These are phyloP conservation scores for Verticillium isaacii DNA, from an alignment of 2,329 filamentous ascomycete species.

Conservation along the genomic window DNA sequence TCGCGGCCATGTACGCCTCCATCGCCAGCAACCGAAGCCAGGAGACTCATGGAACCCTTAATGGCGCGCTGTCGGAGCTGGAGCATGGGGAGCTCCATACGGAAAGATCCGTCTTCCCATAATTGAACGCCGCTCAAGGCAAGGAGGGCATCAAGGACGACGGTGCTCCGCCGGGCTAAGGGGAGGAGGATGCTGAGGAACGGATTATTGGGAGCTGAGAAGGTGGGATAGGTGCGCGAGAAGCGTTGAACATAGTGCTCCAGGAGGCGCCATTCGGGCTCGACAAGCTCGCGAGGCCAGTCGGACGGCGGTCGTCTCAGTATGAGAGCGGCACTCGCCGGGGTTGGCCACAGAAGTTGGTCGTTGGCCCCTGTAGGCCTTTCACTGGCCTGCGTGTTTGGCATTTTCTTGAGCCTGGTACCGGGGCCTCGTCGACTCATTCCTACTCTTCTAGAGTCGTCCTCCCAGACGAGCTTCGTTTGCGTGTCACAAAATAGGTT, in stretches of 20 bases:
- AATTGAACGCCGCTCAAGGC: conserved; percentile 11
- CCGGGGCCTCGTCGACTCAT: too few relatives aligned
- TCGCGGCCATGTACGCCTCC: background rate
- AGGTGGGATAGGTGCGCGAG: conserved; percentile 13
- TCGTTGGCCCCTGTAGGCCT: too few relatives aligned
- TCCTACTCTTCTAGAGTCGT: too few relatives aligned
- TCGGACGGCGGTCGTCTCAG: too few relatives aligned
- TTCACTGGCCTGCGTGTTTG: too few relatives aligned
- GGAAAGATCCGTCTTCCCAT: conserved; percentile 13
- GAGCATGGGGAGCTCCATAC: conserved; percentile 7
- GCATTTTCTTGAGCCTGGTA: too few relatives aligned
- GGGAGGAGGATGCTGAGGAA: conserved; percentile 13
- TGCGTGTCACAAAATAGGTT: too few relatives aligned
- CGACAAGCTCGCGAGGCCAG: conserved; percentile 2
- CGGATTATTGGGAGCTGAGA: conserved; percentile 11
- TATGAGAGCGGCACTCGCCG: too few relatives aligned
- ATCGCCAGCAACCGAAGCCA: conserved; percentile 6
- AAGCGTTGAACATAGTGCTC: conserved; percentile 15
- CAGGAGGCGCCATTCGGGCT: conserved; percentile 9
- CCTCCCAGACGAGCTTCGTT: background rate
- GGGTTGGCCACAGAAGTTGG: too few relatives aligned
- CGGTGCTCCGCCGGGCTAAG: conserved; percentile 12
- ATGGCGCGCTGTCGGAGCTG: conserved; percentile 11
- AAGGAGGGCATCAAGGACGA: conserved; percentile 11
- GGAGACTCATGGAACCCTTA: conserved; percentile 6